phyloP scores from a whole-genome alignment of 176 grass and related monocot genomes.

The Saccharum officinarum region DNA sequence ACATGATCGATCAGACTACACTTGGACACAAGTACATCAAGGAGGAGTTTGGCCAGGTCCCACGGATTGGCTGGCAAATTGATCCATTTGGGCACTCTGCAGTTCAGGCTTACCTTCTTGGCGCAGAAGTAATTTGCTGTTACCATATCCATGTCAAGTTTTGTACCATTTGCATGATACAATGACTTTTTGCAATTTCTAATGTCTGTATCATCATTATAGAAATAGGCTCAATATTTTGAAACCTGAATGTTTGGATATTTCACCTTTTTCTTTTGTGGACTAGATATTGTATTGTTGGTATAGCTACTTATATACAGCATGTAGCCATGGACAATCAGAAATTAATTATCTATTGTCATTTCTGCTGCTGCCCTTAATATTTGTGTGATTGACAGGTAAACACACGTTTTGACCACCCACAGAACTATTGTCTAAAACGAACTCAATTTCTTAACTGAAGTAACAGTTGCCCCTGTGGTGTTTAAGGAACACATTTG shows the following conservation, averaged over 20 bases:
- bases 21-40: slow-evolving; percentile 83
- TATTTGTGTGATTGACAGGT: slow-evolving; percentile 4
- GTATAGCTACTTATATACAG: slow-evolving; percentile 4
- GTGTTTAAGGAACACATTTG: slow-evolving; percentile 1
- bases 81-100: slow-evolving; percentile 95
- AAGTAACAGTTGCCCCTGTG: not conserved
- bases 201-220: not conserved
- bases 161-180: not conserved
- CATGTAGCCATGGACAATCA: not conserved
- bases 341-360: not conserved
- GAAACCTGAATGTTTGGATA: slow-evolving; percentile 2
- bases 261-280: not conserved
- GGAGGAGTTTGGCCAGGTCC: slow-evolving; percentile 73
- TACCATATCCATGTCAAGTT: slow-evolving; percentile 1
- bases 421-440: slow-evolving; percentile 1
- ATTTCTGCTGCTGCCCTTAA: not conserved
- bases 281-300: not conserved
- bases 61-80: slow-evolving; percentile 94
- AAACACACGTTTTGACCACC: slow-evolving; percentile 6
- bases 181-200: not conserved
- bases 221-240: not conserved
- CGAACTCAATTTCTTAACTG: not conserved
- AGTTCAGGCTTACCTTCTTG: slow-evolving; percentile 87
- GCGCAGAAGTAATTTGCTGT: slow-evolving; percentile 58
- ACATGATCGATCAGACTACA: slow-evolving; percentile 97